Evolutionary conservation across 306 rosid species (phyloP).

Genomic region (Morella rubra): DNA sequence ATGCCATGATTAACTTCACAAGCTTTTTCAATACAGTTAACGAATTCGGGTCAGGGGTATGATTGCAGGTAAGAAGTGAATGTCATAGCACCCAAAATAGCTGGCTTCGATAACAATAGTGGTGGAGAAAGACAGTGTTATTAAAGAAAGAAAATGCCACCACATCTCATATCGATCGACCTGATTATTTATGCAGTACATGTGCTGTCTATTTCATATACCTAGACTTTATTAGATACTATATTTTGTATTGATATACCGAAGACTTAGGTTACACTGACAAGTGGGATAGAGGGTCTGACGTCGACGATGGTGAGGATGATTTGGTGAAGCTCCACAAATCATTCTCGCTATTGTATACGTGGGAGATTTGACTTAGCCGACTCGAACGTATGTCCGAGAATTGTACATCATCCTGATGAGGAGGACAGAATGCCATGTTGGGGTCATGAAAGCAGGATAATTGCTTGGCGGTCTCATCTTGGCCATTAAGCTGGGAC

Average conservation of each 20-base stretch:
- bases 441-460: conserved; percentile 37
- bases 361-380: conserved; percentile 14
- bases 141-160: conserved; percentile 20
- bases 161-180: conserved; percentile 2
- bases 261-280: conserved; percentile 36
- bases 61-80: conserved; percentile 26
- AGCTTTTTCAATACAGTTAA: conserved; percentile 27
- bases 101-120: background rate
- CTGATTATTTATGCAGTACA: conserved; percentile 7
- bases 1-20: conserved; percentile 37
- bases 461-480: conserved; percentile 37
- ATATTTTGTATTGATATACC: background rate
- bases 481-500: conserved; percentile 53
- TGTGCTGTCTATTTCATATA: conserved; percentile 2
- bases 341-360: conserved; percentile 38
- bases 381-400: conserved; percentile 34
- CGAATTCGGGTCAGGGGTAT: conserved; percentile 18
- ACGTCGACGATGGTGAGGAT: conserved; percentile 35
- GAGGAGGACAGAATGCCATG: conserved; percentile 32
- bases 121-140: background rate
- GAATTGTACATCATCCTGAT: conserved; percentile 33
- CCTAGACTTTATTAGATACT: background rate
- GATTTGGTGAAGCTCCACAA: conserved; percentile 47
- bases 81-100: conserved; percentile 23
- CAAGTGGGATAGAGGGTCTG: conserved; percentile 60